Base-by-base conservation (phyloP, 306 rosid species). In the Dalbergia oliveri region DNA sequence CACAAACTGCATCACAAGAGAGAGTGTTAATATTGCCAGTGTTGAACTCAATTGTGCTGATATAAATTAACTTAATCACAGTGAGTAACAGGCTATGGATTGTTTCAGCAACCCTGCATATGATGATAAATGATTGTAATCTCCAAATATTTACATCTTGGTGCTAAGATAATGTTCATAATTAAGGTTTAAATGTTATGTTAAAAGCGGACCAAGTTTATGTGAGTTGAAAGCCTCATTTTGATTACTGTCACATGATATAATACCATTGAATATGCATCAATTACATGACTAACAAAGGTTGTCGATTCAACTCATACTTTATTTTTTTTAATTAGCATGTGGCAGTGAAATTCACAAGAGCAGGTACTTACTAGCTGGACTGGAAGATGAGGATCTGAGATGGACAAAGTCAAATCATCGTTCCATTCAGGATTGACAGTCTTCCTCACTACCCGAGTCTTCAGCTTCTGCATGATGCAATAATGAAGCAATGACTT, bases 341-440 rank as follows among this genome's bases (percentile, higher is more conserved):
- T 26, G 31, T 26, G 31, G 31, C 31, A 26, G 41, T 37, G 1
- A 37, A 0, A 4, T 37, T 37, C 7, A 37, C 33, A 49, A 53
- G 59, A 74, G 63, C 5, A 67, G 74, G n/a, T 64, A 57, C 91
- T 94, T 90, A 93, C 99, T 4, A 94, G 83, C 4, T 81, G 73
- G 50, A 92, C 65, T 0, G 95, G 90, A 16, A 84, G 66, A 79
- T 10, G 86, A 34, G 97, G 90, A 51, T 94, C 97, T 16, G 89
- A 6, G 70, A 94, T 60, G 0, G 93, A 86, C 69, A 94, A 84
- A 31, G 99, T 94, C 87, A 94, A 81, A n/a, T 82, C 81, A 72
- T 94, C 99, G 44, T 93, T 86, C 97, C 99, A 94, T 71, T 86
- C 95, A 1, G 99, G 99, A 70, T 94, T 93, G 81, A 88, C 37